Conservation (phyloP, 1,284 basidiomycete genomes). For the Trichosporon sp. region DNA sequence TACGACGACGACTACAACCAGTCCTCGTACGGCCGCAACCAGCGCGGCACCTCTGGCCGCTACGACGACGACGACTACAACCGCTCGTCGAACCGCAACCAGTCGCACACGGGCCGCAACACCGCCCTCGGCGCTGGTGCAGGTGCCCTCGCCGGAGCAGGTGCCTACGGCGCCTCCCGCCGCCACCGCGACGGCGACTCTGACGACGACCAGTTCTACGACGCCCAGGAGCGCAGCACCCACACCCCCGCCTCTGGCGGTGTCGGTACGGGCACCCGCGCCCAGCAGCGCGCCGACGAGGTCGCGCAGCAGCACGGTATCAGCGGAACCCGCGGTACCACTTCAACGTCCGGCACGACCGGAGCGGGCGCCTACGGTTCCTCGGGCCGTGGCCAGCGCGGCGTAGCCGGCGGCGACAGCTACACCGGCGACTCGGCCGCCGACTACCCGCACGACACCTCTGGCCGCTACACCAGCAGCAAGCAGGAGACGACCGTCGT, state of each 20-base stretch:
- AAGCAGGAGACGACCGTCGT: constrained; percentile 17
- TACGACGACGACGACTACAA: constrained; percentile 11
- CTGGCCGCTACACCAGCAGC: constrained; percentile 5
- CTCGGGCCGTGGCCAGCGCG: not conserved
- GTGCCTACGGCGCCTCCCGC: not conserved
- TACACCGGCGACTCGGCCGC: constrained; percentile 1
- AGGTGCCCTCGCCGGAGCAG: not conserved
- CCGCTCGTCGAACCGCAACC: not conserved
- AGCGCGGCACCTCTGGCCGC: not conserved
- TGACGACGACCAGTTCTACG: constrained; percentile 15
- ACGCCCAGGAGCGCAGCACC: constrained; percentile 1
- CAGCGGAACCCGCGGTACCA: not conserved
- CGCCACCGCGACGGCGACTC: not conserved
- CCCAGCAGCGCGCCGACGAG: constrained; percentile 6
- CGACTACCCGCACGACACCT: constrained; percentile 14
- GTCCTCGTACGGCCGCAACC: not conserved
- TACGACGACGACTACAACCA: not conserved
- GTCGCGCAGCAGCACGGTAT: constrained; percentile 4
- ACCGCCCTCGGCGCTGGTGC: constrained; percentile 11
- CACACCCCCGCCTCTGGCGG: not conserved
- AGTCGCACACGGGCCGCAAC: constrained; percentile 16
- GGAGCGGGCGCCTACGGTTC: not conserved
- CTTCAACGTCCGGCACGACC: not conserved
- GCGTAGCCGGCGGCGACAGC: not conserved
- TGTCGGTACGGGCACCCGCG: not conserved